A percentile compares a stretch with the other conserved stretches of the same genome.
These are phyloP conservation scores for Arthroderma sp. DNA, from an alignment of 2,329 filamentous ascomycete genomes.

Conservation along the genomic window DNA sequence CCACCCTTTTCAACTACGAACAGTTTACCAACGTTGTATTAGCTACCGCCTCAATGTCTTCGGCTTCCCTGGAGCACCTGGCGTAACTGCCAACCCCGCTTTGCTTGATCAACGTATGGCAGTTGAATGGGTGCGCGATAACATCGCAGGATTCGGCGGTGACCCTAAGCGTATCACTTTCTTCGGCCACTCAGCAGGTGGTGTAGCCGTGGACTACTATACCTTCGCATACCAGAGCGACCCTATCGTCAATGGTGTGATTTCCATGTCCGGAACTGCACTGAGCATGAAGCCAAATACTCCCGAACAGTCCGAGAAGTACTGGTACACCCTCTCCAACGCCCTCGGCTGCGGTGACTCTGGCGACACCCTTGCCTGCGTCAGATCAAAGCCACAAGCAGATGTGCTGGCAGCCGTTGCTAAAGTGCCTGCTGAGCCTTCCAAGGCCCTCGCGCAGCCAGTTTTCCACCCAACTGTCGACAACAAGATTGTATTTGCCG, in stretches of 20 bases:
- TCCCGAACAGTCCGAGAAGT: slow-evolving; percentile 6
- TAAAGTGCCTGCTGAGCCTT: slow-evolving; percentile 5
- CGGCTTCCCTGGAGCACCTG: slow-evolving; percentile 38
- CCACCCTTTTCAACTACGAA: slow-evolving; percentile 16
- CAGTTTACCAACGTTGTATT: slow-evolving; percentile 35
- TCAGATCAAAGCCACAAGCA: slow-evolving; percentile 5
- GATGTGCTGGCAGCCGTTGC: slow-evolving; percentile 5
- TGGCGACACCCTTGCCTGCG: slow-evolving; percentile 6
- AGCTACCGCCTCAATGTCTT: slow-evolving; percentile 37
- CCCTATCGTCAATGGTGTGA: slow-evolving; percentile 11
- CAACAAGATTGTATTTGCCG: slow-evolving; percentile 24
- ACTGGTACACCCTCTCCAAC: slow-evolving; percentile 6
- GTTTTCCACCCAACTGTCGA: slow-evolving; percentile 31
- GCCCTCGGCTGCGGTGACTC: slow-evolving; percentile 8
- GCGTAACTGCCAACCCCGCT: slow-evolving; percentile 18
- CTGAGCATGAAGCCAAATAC: slow-evolving; percentile 23
- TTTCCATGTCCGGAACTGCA: slow-evolving; percentile 11
- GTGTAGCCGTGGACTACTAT: slow-evolving; percentile 6
- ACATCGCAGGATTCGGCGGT: slow-evolving; percentile 31
- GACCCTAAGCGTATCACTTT: slow-evolving; percentile 27
- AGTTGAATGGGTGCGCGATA: slow-evolving; percentile 27
- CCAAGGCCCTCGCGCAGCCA: slow-evolving; percentile 9
- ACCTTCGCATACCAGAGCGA: slow-evolving; percentile 6
- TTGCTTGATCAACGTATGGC: slow-evolving; percentile 36
- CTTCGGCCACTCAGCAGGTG: slow-evolving; percentile 38